Evolutionary conservation across 306 rosid species (phyloP).

Genomic region (Vachellia pachyceras): DNA sequence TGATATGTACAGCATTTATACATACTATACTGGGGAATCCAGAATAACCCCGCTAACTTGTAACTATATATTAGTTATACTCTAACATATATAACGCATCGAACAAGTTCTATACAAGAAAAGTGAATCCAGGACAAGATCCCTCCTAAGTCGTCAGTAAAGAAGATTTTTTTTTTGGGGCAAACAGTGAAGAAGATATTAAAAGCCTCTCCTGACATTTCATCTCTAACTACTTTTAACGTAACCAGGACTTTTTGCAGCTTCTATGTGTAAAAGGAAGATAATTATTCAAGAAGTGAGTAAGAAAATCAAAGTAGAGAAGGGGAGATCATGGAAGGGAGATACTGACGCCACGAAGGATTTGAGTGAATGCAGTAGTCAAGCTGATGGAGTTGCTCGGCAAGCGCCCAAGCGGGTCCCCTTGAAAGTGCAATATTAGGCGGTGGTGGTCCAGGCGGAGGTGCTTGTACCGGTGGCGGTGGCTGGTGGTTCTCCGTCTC

Average conservation of each 20-base stretch:
- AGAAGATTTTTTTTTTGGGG: too few species aligned
- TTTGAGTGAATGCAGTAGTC: slow-evolving; percentile 95
- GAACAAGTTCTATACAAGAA: neutral
- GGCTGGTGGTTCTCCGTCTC: slow-evolving; percentile 64
- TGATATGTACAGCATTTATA: neutral
- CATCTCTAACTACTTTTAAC: slow-evolving; percentile 21
- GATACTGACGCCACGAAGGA: slow-evolving; percentile 94
- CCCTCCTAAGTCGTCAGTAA: too few species aligned
- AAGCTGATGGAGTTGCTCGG: slow-evolving; percentile 84
- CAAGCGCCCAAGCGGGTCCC: slow-evolving; percentile 81
- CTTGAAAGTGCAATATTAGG: slow-evolving; percentile 59
- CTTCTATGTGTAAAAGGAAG: slow-evolving; percentile 28
- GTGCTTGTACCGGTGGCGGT: slow-evolving; percentile 49
- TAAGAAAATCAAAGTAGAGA: neutral
- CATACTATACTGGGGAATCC: neutral
- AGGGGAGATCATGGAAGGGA: slow-evolving; percentile 2
- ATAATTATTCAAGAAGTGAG: neutral
- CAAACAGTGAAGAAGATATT: too few species aligned
- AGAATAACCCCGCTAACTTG: too few species aligned
- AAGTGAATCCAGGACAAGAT: slow-evolving; percentile 20
- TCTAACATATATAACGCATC: neutral
- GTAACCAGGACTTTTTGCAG: neutral
- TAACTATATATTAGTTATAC: too few species aligned
- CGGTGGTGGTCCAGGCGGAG: slow-evolving; percentile 45
- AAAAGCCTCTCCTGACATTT: too few species aligned